Evolutionary conservation across 1,284 basidiomycete species (phyloP), one percentile per base, ranked within the genome.

Genomic region (Pseudomicrostroma phylloplanum): DNA sequence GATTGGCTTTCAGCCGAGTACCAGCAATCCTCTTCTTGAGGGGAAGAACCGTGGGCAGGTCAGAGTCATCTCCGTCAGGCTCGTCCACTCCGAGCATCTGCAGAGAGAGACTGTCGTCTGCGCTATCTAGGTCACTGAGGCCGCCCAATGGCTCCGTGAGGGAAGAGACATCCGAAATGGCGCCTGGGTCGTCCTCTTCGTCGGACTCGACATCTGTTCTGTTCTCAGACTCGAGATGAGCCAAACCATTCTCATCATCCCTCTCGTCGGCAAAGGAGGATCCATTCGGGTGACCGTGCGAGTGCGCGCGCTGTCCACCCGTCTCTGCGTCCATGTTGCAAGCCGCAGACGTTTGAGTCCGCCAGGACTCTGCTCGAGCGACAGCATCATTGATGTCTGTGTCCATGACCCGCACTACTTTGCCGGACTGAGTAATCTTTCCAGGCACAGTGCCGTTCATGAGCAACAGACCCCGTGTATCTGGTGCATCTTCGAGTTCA

Each of bases 1-100:
- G 64, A n/a, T 54, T 65, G 0, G 73, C 73, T 57, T 76, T 76
- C 60, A 76, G 65, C 56, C 75, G 70, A 0, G 75, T 76, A 19
- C 74, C 67, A 53, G 69, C 66, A 8, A 68, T 64, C 6, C 76
- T 65, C 61, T 77, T 77, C 67, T 76, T 77, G 26, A 71, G 68
- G 23, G 76, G 76, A 21, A 77, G 58, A 0, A 75, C 43, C 1
- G 25, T 56, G 12, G 56, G 64, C 4, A 36, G 30, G 9, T 36
- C 30, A 36, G 30, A 36, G 9, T 36, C 30, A 36, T 36, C 30
- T 12, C 25, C 25, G 30, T 62, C 64, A 21, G 15, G 42, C 15
- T 49, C 63, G 23, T 64, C 53, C 41, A 25, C 57, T n/a, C 43
- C 43, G 23, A 25, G 51, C 43, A 36, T 15, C 43, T 55, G 53